phyloP scores from a whole-genome alignment of 2,329 filamentous ascomycete genomes.

The Nothomitra cinnamomea region DNA sequence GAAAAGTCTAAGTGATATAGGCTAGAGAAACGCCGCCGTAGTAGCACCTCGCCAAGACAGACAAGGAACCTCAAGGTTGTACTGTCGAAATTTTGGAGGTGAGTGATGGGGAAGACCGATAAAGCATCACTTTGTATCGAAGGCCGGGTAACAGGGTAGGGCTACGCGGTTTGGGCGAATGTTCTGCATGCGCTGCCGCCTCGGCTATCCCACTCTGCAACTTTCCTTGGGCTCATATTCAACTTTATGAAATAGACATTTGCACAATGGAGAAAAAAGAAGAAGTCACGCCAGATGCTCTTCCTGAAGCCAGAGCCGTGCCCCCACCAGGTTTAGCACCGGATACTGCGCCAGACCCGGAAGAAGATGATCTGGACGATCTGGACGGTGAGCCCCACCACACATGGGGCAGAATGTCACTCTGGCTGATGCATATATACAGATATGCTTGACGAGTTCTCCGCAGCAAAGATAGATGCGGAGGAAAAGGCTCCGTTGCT shows the following conservation, averaged over 20 bases:
- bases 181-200: too few species aligned
- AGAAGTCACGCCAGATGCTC: background rate
- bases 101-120: too few species aligned
- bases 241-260: background rate
- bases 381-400: conserved; percentile 51
- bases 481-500: background rate
- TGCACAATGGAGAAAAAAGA: conserved; percentile 3
- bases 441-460: conserved; percentile 93
- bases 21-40: too few species aligned
- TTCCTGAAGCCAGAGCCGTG: background rate
- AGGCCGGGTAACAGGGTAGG: too few species aligned
- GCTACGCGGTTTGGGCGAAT: too few species aligned
- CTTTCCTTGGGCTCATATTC: background rate
- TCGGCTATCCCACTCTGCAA: too few species aligned
- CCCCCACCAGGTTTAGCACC: background rate
- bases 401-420: background rate
- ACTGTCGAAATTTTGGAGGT: too few species aligned
- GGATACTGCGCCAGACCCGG: conserved; percentile 42
- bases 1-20: too few species aligned
- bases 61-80: too few species aligned
- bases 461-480: conserved; percentile 16
- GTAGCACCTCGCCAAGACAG: too few species aligned
- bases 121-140: too few species aligned
- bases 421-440: conserved; percentile 8
- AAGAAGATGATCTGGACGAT: conserved; percentile 84